Percentiles rank a stretch among this genome's conserved stretches.
Evolutionary conservation across 768 basidiomycete genomes (phyloP).

Genomic region (Sarcodon aspratus): DNA sequence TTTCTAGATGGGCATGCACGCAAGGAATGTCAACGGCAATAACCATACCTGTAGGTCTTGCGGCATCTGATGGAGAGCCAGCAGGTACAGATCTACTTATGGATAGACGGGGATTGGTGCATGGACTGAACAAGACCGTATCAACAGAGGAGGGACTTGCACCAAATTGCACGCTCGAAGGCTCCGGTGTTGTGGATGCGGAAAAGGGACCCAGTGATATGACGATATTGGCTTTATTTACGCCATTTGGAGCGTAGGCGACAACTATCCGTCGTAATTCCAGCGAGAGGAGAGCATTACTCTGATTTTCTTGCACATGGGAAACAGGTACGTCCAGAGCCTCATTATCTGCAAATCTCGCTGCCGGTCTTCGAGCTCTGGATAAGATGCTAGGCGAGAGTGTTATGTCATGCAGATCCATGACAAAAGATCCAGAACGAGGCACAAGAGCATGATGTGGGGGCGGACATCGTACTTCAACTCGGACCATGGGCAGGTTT

Average conservation of each 20-base stretch:
- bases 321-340: slow-evolving; percentile 1
- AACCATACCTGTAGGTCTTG: slow-evolving; percentile 10
- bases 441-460: slow-evolving; percentile 33
- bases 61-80: background rate
- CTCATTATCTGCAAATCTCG: slow-evolving; percentile 18
- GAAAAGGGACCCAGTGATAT: slow-evolving; percentile 38
- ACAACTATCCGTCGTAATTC: slow-evolving; percentile 34
- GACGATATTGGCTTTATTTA: slow-evolving; percentile 30
- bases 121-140: background rate
- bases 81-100: slow-evolving; percentile 1
- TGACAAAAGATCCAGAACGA: slow-evolving; percentile 58
- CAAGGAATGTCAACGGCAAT: slow-evolving; percentile 42
- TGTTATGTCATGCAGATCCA: slow-evolving; percentile 48
- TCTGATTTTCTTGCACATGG: slow-evolving; percentile 1
- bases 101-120: background rate
- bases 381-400: slow-evolving; percentile 21
- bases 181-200: slow-evolving; percentile 4
- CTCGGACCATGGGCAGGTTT: slow-evolving; percentile 44
- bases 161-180: slow-evolving; percentile 15
- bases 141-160: slow-evolving; percentile 10
- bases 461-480: slow-evolving; percentile 52
- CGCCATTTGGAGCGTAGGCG: slow-evolving; percentile 32
- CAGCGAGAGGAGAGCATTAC: slow-evolving; percentile 23
- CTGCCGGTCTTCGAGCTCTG: slow-evolving; percentile 5
- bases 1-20: slow-evolving; percentile 47